phyloP scores from a whole-genome alignment of 805 yeast genomes.

The Saccharomycopsis selenospora region DNA sequence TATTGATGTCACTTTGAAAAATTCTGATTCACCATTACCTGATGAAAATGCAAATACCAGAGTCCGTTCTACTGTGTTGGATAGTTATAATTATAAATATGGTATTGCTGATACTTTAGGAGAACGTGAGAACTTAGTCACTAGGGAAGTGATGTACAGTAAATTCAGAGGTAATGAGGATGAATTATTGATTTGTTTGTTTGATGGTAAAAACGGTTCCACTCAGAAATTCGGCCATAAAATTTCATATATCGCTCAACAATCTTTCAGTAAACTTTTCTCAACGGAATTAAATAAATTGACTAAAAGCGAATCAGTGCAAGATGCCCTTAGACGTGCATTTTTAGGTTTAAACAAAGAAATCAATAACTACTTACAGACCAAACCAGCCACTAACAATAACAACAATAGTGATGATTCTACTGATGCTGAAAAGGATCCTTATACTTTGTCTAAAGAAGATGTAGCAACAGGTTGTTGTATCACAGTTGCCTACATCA shows the following conservation, averaged over 20 bases:
- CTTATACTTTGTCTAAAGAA: constrained; percentile 33
- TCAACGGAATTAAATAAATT: constrained; percentile 54
- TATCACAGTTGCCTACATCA: constrained; percentile 72
- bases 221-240: constrained; percentile 47
- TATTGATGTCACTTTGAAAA: constrained; percentile 91
- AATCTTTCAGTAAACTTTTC: constrained; percentile 57
- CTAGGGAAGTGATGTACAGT: constrained; percentile 81
- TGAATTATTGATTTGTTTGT: constrained; percentile 72
- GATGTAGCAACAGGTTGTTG: constrained; percentile 81
- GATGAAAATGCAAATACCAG: constrained; percentile 80
- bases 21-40: constrained; percentile 62
- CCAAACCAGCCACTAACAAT: constrained; percentile 4
- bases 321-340: constrained; percentile 75
- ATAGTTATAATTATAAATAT: constrained; percentile 64
- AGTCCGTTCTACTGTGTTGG: constrained; percentile 84
- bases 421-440: constrained; percentile 7
- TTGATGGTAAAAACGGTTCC: constrained; percentile 67
- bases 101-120: constrained; percentile 92
- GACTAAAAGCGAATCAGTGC: constrained; percentile 41
- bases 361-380: constrained; percentile 43
- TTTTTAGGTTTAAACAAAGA: constrained; percentile 77
- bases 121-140: constrained; percentile 51
- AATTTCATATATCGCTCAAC: constrained; percentile 67
- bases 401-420: constrained; percentile 22
- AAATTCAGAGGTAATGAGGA: constrained; percentile 79